Evolutionary conservation across 2,329 filamentous ascomycete genomes (phyloP).

Genomic region (Aureobasidium sp.): DNA sequence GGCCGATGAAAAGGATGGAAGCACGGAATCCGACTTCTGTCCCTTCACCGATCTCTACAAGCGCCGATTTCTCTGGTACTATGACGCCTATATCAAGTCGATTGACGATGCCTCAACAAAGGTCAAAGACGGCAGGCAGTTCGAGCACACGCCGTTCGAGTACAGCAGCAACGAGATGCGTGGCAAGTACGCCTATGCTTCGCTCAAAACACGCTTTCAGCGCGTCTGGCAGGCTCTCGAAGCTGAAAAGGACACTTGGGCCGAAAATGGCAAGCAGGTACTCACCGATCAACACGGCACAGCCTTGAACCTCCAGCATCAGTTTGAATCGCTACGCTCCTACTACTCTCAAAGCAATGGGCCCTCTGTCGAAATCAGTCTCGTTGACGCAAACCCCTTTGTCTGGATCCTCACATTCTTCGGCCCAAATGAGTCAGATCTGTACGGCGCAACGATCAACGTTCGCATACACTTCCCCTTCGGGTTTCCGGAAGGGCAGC

Average conservation of each 20-base stretch:
- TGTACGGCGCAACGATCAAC: slow-evolving; percentile 83
- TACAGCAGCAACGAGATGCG: slow-evolving; percentile 69
- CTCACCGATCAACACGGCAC: slow-evolving; percentile 49
- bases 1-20: slow-evolving; percentile 19
- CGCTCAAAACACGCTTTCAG: slow-evolving; percentile 60
- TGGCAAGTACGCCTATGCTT: slow-evolving; percentile 72
- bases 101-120: slow-evolving; percentile 57
- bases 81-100: slow-evolving; percentile 70
- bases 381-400: slow-evolving; percentile 79
- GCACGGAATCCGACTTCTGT: slow-evolving; percentile 59
- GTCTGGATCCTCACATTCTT: slow-evolving; percentile 85
- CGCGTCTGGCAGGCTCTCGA: slow-evolving; percentile 63
- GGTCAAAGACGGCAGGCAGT: slow-evolving; percentile 54
- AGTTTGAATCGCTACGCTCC: slow-evolving; percentile 74
- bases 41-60: slow-evolving; percentile 89
- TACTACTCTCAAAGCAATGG: slow-evolving; percentile 60
- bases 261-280: slow-evolving; percentile 54
- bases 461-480: slow-evolving; percentile 74
- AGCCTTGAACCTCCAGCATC: slow-evolving; percentile 71
- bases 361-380: slow-evolving; percentile 63
- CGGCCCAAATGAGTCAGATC: slow-evolving; percentile 82
- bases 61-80: slow-evolving; percentile 91
- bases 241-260: slow-evolving; percentile 65
- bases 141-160: slow-evolving; percentile 86
- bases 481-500: slow-evolving; percentile 80